Percentiles rank a stretch among this genome's conserved stretches.
phyloP scores from a whole-genome alignment of 495 filamentous ascomycete species.

The Antarctomyces pellizariae region DNA sequence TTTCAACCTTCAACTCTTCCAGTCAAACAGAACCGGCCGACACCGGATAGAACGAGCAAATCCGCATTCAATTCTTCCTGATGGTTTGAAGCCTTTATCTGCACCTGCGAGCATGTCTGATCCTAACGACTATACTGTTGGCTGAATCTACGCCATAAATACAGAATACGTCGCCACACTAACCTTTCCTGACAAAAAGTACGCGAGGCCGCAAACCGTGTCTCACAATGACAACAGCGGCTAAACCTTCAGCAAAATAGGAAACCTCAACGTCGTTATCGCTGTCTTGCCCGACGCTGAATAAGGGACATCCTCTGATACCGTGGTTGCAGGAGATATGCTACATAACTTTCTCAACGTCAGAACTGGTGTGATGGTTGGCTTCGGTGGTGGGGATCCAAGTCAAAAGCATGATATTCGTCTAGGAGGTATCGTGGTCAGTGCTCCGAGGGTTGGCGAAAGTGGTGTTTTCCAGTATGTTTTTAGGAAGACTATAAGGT shows the following conservation, averaged over 20 bases:
- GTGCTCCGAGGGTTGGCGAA: slow-evolving; percentile 1
- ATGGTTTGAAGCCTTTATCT: no score
- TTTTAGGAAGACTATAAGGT: slow-evolving; percentile 5
- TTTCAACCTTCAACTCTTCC: no score
- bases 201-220: slow-evolving; percentile 9
- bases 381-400: slow-evolving; percentile 10
- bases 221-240: slow-evolving; percentile 13
- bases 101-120: slow-evolving; percentile 4
- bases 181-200: slow-evolving; percentile 15
- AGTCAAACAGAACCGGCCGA: no score
- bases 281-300: slow-evolving; percentile 11
- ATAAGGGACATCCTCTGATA: slow-evolving; percentile 1
- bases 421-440: slow-evolving; percentile 9
- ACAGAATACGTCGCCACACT: slow-evolving; percentile 15
- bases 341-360: background rate
- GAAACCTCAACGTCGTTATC: slow-evolving; percentile 14
- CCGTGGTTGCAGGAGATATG: background rate
- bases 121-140: slow-evolving; percentile 12
- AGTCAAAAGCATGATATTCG: slow-evolving; percentile 5
- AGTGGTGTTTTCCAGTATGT: slow-evolving; percentile 10
- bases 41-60: no score
- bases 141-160: slow-evolving; percentile 18
- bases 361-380: slow-evolving; percentile 21
- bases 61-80: no score
- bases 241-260: slow-evolving; percentile 17